These are phyloP conservation scores for Exophiala lecanii-corni DNA, from an alignment of 2,329 filamentous ascomycete genomes.

Conservation along the genomic window DNA sequence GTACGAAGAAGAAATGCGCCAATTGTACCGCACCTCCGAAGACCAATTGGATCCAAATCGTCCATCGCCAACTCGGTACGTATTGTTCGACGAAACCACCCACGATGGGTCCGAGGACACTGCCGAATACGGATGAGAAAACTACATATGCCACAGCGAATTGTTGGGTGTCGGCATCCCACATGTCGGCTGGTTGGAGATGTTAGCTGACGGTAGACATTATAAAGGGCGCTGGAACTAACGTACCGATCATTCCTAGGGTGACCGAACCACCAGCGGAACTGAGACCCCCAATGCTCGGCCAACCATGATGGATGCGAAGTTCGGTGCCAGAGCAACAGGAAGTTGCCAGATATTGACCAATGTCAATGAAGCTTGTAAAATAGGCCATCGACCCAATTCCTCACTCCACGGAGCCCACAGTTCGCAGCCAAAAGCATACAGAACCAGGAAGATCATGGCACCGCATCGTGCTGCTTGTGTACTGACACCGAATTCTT, in stretches of 20 bases:
- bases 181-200: slow-evolving; percentile 55
- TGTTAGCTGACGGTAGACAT: slow-evolving; percentile 2
- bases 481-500: slow-evolving; percentile 63
- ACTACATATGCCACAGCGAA: slow-evolving; percentile 73
- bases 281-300: slow-evolving; percentile 65
- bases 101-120: slow-evolving; percentile 71
- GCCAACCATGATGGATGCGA: slow-evolving; percentile 65
- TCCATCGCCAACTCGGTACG: slow-evolving; percentile 65
- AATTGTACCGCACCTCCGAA: slow-evolving; percentile 66
- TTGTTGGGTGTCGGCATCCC: slow-evolving; percentile 66
- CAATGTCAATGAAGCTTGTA: slow-evolving; percentile 67
- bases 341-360: slow-evolving; percentile 75
- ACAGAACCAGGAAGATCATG: slow-evolving; percentile 71
- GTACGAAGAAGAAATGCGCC: slow-evolving; percentile 64
- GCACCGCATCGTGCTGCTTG: slow-evolving; percentile 69
- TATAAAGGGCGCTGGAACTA: neutral
- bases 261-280: slow-evolving; percentile 71
- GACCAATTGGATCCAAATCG: slow-evolving; percentile 81
- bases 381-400: slow-evolving; percentile 68
- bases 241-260: slow-evolving; percentile 59
- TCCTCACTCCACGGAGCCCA: slow-evolving; percentile 89
- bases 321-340: slow-evolving; percentile 69
- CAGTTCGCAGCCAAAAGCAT: slow-evolving; percentile 81
- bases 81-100: slow-evolving; percentile 69
- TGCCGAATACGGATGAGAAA: slow-evolving; percentile 74